Base-by-base conservation (phyloP, 495 filamentous ascomycete species). In the Trypethelium eluteriae region DNA sequence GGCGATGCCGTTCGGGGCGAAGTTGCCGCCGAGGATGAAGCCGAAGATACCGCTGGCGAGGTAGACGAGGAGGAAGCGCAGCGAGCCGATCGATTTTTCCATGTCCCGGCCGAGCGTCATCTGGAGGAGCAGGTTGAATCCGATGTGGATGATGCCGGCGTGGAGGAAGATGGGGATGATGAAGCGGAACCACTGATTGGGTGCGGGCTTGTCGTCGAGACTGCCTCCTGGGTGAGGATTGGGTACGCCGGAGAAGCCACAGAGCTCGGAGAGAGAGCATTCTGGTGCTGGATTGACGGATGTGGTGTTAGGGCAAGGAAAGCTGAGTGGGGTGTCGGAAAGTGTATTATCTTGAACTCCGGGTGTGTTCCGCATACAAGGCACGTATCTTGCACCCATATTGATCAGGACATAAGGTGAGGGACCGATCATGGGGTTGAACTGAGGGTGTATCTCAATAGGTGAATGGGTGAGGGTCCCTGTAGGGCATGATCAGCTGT, bases 401-500 rank as follows among this genome's bases (percentile, higher is more conserved):
- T 94, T 95, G 76, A 98, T 96, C 69, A 94, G 86, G 38, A 98
- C 83, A 70, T 90, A 90, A 3, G 88, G 82, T 2, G 92, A 95
- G 2, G 94, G 94, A 0, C 94, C 94, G 73, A 98, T 95, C 91
- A 98, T 96, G 56, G 89, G 89, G 76, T 98, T 98, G 79, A 98
- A 93, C 11, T 79, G 79, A 3, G 94, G 95, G 38, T 93, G 80
- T 36, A 86, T 96, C 76, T 89, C 84, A 71, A 98, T 97, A 11
- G 92, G 91, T 2, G 86, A 86, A 63, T 84, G 84, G 3, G 89
- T 92, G 0, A 88, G 77, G 49, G 81, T 74, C 10, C 76, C 85
- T 82, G 67, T 16, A 74, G 39, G 75, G 11, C 76, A 81, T 46
- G 80, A 63, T 35, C 53, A 46, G 32, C 14, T 11, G 6, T 63